phyloP scores from a whole-genome alignment of 208 protist species.

The Wallacemonas sp. region DNA sequence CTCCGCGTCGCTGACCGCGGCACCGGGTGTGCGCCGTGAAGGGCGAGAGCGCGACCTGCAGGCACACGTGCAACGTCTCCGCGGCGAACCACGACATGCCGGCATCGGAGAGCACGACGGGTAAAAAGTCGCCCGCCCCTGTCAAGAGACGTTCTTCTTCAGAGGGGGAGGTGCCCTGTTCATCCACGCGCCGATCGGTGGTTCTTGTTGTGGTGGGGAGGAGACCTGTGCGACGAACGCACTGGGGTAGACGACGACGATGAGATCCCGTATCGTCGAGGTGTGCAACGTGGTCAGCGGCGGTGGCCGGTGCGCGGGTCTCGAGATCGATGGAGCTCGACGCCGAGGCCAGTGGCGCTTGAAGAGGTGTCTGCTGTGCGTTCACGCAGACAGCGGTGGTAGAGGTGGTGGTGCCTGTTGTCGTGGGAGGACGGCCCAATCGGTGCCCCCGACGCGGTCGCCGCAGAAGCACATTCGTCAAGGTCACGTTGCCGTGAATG shows the following conservation, averaged over 20 bases:
- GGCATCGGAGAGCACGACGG: constrained; percentile 29
- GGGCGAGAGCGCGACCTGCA: constrained; percentile 3
- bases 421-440: constrained; percentile 23
- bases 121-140: constrained; percentile 17
- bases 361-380: too few species aligned
- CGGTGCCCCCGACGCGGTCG: constrained; percentile 10
- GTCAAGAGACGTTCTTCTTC: not conserved
- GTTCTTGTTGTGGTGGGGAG: too few species aligned
- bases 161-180: too few species aligned
- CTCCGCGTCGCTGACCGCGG: not conserved
- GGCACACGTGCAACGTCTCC: constrained; percentile 21
- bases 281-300: not conserved
- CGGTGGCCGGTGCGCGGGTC: too few species aligned
- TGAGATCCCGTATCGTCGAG: not conserved
- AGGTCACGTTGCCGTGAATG: constrained; percentile 26
- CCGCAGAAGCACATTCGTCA: constrained; percentile 20
- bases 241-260: not conserved
- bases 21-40: not conserved
- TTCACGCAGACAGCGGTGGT: not conserved
- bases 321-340: too few species aligned
- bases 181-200: too few species aligned
- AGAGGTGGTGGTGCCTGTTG: too few species aligned
- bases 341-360: too few species aligned
- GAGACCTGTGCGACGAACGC: not conserved
- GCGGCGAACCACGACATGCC: constrained; percentile 44